Evolutionary conservation across 768 basidiomycete species (phyloP).

Genomic region (Trametes villosa): DNA sequence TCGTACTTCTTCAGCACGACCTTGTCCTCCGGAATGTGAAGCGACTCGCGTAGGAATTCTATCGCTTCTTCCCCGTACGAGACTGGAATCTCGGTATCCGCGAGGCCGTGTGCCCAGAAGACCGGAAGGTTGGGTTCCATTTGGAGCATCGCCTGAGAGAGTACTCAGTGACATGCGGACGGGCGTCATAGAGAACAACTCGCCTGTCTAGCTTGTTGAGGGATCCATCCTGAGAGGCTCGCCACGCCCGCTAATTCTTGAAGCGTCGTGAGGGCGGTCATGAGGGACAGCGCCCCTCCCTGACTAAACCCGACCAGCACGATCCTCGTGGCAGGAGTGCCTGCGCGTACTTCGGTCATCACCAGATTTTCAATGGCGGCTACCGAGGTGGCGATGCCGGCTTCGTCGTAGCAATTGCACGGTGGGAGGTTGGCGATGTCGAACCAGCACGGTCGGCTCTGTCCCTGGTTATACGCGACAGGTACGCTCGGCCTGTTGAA

Average conservation of each 20-base stretch:
- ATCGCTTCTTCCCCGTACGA: constrained; percentile 39
- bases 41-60: constrained; percentile 36
- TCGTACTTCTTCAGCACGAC: constrained; percentile 20
- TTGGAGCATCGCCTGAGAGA: constrained; percentile 37
- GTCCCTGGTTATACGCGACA: constrained; percentile 36
- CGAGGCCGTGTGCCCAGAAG: constrained; percentile 47
- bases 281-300: constrained; percentile 45
- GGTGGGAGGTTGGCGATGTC: constrained; percentile 45
- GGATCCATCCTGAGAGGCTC: constrained; percentile 51
- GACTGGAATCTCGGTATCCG: constrained; percentile 44
- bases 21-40: constrained; percentile 29
- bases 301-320: constrained; percentile 50
- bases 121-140: constrained; percentile 42
- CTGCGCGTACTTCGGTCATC: constrained; percentile 41
- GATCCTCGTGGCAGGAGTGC: constrained; percentile 41
- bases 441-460: constrained; percentile 47
- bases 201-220: constrained; percentile 41
- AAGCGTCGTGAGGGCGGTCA: constrained; percentile 44
- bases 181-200: constrained; percentile 9
- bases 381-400: constrained; percentile 40
- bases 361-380: constrained; percentile 42
- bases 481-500: constrained; percentile 34
- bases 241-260: constrained; percentile 50
- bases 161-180: not conserved
- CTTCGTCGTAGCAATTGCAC: constrained; percentile 39